Evolutionary conservation across 306 rosid genomes (phyloP).

Genomic region (Purshia tridentata): DNA sequence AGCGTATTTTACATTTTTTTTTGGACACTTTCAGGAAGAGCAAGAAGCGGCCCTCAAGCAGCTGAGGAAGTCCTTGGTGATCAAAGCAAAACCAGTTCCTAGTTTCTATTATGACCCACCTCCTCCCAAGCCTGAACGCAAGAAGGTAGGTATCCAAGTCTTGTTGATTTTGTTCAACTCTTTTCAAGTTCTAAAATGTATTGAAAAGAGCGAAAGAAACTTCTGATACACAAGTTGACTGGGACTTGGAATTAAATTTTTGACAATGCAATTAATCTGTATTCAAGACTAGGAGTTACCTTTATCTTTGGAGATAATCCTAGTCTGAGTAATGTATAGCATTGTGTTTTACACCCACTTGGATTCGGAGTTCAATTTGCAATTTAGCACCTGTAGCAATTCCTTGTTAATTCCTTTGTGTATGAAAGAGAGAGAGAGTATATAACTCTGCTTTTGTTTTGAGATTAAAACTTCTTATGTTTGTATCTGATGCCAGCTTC

Average conservation of each 20-base stretch:
- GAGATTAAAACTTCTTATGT: constrained; percentile 2
- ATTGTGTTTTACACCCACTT: not conserved
- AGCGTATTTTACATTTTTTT: constrained; percentile 17
- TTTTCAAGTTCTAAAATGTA: not conserved
- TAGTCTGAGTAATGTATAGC: not conserved
- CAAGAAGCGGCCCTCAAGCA: constrained; percentile 85
- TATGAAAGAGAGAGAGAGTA: not conserved
- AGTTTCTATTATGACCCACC: constrained; percentile 88
- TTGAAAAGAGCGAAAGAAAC: not conserved
- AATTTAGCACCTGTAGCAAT: not conserved
- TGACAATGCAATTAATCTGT: constrained; percentile 8
- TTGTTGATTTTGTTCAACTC: not conserved
- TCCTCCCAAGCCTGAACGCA: constrained; percentile 77
- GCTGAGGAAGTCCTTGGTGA: constrained; percentile 77
- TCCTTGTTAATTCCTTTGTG: not conserved
- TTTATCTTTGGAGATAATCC: no score
- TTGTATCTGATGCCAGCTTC: constrained; percentile 55
- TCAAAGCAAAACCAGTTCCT: constrained; percentile 96
- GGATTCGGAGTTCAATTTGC: not conserved
- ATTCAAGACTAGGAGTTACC: not conserved
- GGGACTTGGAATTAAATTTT: constrained; percentile 1
- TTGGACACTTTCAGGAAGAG: constrained; percentile 74
- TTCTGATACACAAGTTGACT: not conserved
- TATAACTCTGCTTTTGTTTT: not conserved
- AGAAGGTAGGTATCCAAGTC: constrained; percentile 57